These are phyloP conservation scores for Cryphonectria radicalis DNA, from an alignment of 2,329 filamentous ascomycete species.

Conservation along the genomic window DNA sequence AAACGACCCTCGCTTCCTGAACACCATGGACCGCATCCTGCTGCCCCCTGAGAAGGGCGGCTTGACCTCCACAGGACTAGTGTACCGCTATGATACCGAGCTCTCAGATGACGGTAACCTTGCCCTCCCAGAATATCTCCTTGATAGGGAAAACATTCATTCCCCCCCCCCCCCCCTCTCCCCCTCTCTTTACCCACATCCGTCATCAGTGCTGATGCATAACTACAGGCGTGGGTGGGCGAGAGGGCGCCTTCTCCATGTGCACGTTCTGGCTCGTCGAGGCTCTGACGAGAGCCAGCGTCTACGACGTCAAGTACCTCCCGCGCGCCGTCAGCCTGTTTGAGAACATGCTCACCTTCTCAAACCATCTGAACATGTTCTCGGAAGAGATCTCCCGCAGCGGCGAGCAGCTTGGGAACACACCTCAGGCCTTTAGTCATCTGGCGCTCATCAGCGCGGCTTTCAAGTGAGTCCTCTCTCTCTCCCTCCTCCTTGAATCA, in stretches of 20 bases:
- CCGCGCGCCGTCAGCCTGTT: conserved; percentile 66
- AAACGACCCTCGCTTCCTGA: conserved; percentile 75
- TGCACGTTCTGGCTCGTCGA: conserved; percentile 85
- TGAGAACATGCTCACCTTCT: conserved; percentile 77
- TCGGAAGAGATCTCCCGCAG: conserved; percentile 76
- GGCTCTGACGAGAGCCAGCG: conserved; percentile 70
- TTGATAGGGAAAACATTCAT: too few relatives aligned
- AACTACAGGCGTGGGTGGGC: conserved; percentile 67
- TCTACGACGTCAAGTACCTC: conserved; percentile 68
- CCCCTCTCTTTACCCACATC: too few relatives aligned
- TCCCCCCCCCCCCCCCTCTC: too few relatives aligned
- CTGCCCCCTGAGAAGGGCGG: conserved; percentile 75
- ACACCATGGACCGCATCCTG: conserved; percentile 73
- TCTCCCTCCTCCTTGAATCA: neutral
- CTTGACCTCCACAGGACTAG: conserved; percentile 73
- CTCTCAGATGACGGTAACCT: conserved; percentile 68
- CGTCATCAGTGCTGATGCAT: conserved; percentile 23
- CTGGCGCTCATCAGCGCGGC: conserved; percentile 76
- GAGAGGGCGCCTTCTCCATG: conserved; percentile 79
- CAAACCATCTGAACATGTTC: conserved; percentile 75
- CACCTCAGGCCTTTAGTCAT: conserved; percentile 79
- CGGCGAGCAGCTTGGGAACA: conserved; percentile 80
- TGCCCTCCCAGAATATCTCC: neutral
- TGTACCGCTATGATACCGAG: conserved; percentile 75
- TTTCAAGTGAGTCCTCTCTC: conserved; percentile 56